A percentile compares a stretch with the other conserved stretches of the same genome.
Conservation (phyloP, 2,329 filamentous ascomycete genomes). For the Aspergillus intermedius region DNA sequence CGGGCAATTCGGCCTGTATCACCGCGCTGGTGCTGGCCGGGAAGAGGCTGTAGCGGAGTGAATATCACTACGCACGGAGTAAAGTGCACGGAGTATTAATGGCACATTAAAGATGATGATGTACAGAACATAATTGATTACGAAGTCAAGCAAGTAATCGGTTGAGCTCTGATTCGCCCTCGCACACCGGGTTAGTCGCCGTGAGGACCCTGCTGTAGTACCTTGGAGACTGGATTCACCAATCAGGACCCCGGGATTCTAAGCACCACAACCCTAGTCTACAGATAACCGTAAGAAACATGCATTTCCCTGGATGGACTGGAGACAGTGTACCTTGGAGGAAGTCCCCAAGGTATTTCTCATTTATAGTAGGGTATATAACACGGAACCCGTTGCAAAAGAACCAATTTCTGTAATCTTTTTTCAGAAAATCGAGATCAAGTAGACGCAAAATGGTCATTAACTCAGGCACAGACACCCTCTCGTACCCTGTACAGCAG, state of each 20-base stretch:
- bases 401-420: background rate
- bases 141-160: background rate
- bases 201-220: background rate
- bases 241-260: background rate
- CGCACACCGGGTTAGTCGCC: background rate
- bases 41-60: slow-evolving; percentile 17
- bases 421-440: background rate
- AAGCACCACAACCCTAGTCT: background rate
- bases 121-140: no score
- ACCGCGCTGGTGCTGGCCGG: slow-evolving; percentile 31
- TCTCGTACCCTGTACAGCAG: slow-evolving; percentile 1
- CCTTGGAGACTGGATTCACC: background rate
- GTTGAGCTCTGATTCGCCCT: background rate
- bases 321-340: no score
- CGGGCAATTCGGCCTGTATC: slow-evolving; percentile 33
- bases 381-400: no score
- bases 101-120: background rate
- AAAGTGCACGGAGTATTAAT: background rate
- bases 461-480: slow-evolving; percentile 9
- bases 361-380: no score
- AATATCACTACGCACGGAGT: background rate
- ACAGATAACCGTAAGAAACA: background rate
- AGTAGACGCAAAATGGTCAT: slow-evolving; percentile 8
- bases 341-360: no score
- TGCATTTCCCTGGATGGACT: background rate